These are phyloP conservation scores for Hibiscus tridactylites DNA, from an alignment of 345 rosid species.

Conservation along the genomic window DNA sequence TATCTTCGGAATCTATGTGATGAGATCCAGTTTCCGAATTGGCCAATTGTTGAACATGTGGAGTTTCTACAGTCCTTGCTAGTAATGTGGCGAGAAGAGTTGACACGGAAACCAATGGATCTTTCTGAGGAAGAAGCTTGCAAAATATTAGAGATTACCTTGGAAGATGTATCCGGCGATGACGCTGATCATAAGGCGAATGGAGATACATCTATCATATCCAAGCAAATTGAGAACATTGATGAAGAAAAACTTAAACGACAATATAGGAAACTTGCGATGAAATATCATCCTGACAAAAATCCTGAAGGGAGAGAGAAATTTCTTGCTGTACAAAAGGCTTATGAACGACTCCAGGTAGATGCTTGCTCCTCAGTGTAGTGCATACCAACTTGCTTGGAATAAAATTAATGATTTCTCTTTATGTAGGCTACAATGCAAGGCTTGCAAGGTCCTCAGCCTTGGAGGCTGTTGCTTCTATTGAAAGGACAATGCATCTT, in stretches of 20 bases:
- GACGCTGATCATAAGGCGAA: constrained; percentile 25
- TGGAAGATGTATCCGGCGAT: constrained; percentile 62
- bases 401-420: constrained; percentile 5
- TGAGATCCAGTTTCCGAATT: constrained; percentile 88
- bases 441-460: constrained; percentile 99
- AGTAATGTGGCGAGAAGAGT: constrained; percentile 99
- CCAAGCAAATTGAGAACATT: constrained; percentile 88
- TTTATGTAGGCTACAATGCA: constrained; percentile 87
- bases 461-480: constrained; percentile 94
- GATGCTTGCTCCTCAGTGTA: constrained; percentile 9
- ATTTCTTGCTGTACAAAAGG: constrained; percentile 95
- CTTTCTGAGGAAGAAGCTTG: constrained; percentile 99
- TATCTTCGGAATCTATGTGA: constrained; percentile 92
- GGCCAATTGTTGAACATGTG: constrained; percentile 98
- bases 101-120: constrained; percentile 96
- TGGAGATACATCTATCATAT: constrained; percentile 53
- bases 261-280: constrained; percentile 97
- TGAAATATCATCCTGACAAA: constrained; percentile 99
- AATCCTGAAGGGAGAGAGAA: constrained; percentile 99
- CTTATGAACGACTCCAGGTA: constrained; percentile 98
- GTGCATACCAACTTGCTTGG: constrained; percentile 6
- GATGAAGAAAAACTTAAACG: constrained; percentile 99
- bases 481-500: constrained; percentile 95
- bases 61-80: constrained; percentile 91
- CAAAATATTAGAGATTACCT: constrained; percentile 81